These are phyloP conservation scores for Podochytrium sp. DNA, from an alignment of 192 early-diverging fungal genomes.

Conservation along the genomic window DNA sequence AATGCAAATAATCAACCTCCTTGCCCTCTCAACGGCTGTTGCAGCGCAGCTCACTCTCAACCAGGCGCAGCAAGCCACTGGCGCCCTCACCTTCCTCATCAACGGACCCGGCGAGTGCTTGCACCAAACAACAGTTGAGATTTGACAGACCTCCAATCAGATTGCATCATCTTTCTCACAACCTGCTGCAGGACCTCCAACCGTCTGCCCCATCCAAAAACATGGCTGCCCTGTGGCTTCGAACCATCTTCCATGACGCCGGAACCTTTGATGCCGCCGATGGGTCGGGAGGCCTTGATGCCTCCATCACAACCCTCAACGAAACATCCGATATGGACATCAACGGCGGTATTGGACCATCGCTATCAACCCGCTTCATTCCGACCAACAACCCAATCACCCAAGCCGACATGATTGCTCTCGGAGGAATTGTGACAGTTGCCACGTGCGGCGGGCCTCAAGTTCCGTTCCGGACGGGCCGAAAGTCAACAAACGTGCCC, in stretches of 20 bases:
- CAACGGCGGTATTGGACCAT: slow-evolving; percentile 10
- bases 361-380: slow-evolving; percentile 13
- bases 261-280: slow-evolving; percentile 28
- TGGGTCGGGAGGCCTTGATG: slow-evolving; percentile 31
- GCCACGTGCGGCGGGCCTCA: slow-evolving; percentile 38
- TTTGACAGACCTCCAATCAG: neutral
- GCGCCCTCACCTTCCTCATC: neutral
- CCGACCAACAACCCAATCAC: slow-evolving; percentile 9
- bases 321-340: neutral
- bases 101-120: slow-evolving; percentile 11
- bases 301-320: neutral
- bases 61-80: neutral
- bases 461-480: slow-evolving; percentile 25
- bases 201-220: slow-evolving; percentile 26
- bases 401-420: slow-evolving; percentile 38
- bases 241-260: slow-evolving; percentile 42
- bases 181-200: neutral
- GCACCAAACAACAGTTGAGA: neutral
- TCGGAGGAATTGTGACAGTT: slow-evolving; percentile 37
- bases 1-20: too few species aligned
- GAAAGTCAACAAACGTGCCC: neutral
- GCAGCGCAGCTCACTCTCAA: neutral
- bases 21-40: too few species aligned
- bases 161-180: neutral
- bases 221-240: slow-evolving; percentile 45